These are phyloP conservation scores for Amphicarpaea edgeworthii DNA, from an alignment of 306 rosid species.

Conservation along the genomic window DNA sequence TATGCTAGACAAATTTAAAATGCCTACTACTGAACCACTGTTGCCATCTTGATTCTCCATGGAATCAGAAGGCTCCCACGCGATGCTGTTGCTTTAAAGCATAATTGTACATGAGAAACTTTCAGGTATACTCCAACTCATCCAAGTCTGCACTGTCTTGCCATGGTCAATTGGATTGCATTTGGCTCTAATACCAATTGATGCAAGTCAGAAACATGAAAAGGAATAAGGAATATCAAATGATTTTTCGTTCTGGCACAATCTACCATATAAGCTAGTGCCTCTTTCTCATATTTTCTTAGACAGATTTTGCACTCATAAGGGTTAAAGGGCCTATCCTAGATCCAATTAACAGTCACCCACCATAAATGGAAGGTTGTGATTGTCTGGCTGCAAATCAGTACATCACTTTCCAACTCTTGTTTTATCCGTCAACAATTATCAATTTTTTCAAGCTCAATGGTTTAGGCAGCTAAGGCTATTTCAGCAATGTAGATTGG, in stretches of 20 bases:
- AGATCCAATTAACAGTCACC: no score
- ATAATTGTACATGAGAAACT: neutral
- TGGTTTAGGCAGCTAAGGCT: conserved; percentile 19
- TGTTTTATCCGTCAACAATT: conserved; percentile 9
- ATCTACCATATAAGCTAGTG: neutral
- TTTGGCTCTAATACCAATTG: conserved; percentile 19
- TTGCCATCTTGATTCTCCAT: conserved; percentile 1
- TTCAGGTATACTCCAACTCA: neutral
- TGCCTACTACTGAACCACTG: neutral
- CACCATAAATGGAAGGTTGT: no score
- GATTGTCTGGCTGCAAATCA: no score
- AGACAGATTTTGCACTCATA: neutral
- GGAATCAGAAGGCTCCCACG: conserved; percentile 15
- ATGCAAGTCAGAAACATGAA: neutral
- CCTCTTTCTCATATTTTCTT: conserved; percentile 9
- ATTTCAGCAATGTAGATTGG: conserved; percentile 15
- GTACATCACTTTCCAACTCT: no score
- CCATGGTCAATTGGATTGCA: neutral
- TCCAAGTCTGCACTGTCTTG: neutral
- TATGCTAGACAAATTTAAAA: neutral
- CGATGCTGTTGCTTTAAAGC: neutral
- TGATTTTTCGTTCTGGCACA: neutral
- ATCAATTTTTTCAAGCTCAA: neutral
- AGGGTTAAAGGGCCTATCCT: neutral
- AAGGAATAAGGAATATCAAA: neutral